Evolutionary conservation across 75 land plant species (phyloP), one percentile per base, ranked within the genome.

Genomic region (Picea glauca): DNA sequence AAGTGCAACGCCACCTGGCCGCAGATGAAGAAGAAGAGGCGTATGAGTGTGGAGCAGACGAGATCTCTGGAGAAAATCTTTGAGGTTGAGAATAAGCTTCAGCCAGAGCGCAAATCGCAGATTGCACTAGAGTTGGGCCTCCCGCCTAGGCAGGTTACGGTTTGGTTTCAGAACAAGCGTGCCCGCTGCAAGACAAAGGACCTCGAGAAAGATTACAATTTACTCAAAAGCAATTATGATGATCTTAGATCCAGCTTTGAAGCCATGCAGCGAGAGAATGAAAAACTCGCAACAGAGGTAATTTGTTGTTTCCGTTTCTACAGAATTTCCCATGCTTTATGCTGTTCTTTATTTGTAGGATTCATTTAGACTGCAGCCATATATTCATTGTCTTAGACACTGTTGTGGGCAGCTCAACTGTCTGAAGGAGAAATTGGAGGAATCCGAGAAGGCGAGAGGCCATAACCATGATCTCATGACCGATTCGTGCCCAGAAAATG

Each of bases 161-260:
- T 83, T 32, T 83, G 85, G 84, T 81, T 82, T 56, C 85, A 83
- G 84, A 83, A 83, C 72, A 58, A 84, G 61, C 66, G 84, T 17
- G 66, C 75, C 64, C 59, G 31, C 33, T 82, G 84, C 64, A 84
- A 60, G 75, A 79, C 20, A 85, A 81, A 40, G 32, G 60, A 74
- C 33, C 13, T 74, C 14, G 59, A 74, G 30, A 74, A 78, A 21
- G 86, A 84, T n/a, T 84, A 82, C 13, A 84, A 78, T 13, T 62
- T 78, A 17, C 84, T 84, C 7, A 78, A 84, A 60, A 23, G 2
- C 18, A 78, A 82, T 58, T 82, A 77, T 54, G 84, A 84, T 58
- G 23, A 78, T 60, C 62, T 60, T 5, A 13, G 11, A 60, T 17
- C n/a, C 0, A 60, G n/a, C 4, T 60, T 17, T 60, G 18, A 17